Evolutionary conservation across 108 stramenopile species (phyloP).

Genomic region (Stephanodiscus triporus): DNA sequence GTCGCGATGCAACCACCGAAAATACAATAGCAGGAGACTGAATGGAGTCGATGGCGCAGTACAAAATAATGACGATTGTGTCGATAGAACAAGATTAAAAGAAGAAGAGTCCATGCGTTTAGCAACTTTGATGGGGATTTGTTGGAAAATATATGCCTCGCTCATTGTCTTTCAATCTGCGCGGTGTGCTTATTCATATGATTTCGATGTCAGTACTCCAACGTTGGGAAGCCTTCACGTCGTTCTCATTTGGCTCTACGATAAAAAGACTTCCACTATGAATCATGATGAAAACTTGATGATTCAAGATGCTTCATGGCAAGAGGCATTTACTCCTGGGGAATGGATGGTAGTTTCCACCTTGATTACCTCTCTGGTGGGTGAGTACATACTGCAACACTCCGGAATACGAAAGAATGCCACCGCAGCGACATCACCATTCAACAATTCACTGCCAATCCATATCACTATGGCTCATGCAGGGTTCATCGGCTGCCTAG

Average conservation of each 20-base stretch:
- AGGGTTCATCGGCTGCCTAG: slow-evolving; percentile 44
- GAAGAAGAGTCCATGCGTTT: not conserved
- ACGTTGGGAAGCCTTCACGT: slow-evolving; percentile 18
- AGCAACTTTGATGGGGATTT: slow-evolving; percentile 13
- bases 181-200: not conserved
- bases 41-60: not conserved
- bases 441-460: slow-evolving; percentile 15
- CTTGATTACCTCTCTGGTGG: slow-evolving; percentile 27
- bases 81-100: not conserved
- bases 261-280: not conserved
- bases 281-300: not conserved
- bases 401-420: not conserved
- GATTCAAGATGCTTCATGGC: slow-evolving; percentile 24
- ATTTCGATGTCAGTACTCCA: not conserved
- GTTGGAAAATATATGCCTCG: slow-evolving; percentile 28
- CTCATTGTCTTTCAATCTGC: not conserved
- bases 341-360: slow-evolving; percentile 51
- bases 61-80: not conserved
- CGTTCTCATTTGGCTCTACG: slow-evolving; percentile 11
- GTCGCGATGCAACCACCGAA: slow-evolving; percentile 6
- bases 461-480: slow-evolving; percentile 40
- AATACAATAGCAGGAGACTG: slow-evolving; percentile 9
- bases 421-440: not conserved
- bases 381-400: slow-evolving; percentile 35
- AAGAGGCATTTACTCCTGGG: slow-evolving; percentile 48